Evolutionary conservation across 2,329 filamentous ascomycete species (phyloP).

Genomic region (Pseudopyricularia cyperi): DNA sequence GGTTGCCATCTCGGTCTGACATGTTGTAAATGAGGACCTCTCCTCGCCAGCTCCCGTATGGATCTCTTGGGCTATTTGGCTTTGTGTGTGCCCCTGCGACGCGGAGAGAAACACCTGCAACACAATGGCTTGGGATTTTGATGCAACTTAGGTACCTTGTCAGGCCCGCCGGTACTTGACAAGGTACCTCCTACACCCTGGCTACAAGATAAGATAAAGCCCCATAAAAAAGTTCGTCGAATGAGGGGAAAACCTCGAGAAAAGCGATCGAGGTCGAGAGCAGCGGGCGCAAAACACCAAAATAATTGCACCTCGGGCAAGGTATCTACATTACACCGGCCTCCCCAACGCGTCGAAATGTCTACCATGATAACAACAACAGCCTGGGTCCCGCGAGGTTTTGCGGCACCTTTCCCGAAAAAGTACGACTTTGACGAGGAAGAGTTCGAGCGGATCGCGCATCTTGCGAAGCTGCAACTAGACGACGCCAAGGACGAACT

Average conservation of each 20-base stretch:
- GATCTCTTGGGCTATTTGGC: neutral
- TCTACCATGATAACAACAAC: slow-evolving; percentile 65
- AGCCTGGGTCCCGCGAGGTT: slow-evolving; percentile 64
- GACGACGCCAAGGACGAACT: slow-evolving; percentile 87
- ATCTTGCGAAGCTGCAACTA: slow-evolving; percentile 64
- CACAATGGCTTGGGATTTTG: too few species aligned
- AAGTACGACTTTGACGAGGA: slow-evolving; percentile 66
- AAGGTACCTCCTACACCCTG: neutral
- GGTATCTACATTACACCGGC: neutral
- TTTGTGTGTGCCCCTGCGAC: neutral
- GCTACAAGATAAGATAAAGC: slow-evolving; percentile 19
- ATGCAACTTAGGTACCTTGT: too few species aligned
- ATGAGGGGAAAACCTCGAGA: slow-evolving; percentile 1
- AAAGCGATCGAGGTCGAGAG: neutral
- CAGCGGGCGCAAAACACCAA: neutral
- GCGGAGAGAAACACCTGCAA: neutral
- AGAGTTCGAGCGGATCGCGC: slow-evolving; percentile 64
- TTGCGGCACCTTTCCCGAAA: slow-evolving; percentile 61
- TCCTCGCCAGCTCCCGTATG: neutral
- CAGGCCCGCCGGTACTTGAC: too few species aligned
- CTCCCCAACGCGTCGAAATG: neutral
- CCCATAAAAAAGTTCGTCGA: slow-evolving; percentile 21
- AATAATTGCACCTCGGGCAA: neutral
- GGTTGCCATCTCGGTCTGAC: slow-evolving; percentile 22
- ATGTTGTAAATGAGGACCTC: neutral